Evolutionary conservation across 148 eudicot genomes (phyloP), one percentile per base, ranked within the genome.

Genomic region (Beta vulgaris): DNA sequence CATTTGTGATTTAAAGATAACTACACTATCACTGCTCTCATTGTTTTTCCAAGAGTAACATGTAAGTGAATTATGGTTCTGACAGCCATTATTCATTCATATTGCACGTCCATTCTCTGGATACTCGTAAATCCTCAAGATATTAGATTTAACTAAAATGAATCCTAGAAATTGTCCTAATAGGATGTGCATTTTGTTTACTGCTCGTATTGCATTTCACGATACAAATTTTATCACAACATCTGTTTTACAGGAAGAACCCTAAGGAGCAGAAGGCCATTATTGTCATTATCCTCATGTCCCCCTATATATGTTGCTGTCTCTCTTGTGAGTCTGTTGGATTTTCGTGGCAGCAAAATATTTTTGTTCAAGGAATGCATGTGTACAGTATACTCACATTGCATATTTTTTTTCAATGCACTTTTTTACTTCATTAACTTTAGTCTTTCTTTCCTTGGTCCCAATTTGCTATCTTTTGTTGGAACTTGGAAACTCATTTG

Each of bases 221-320:
- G 0, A 34, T 86, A 59, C 94, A 87, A 75, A 94, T 93, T 65
- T 18, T 93, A 37, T 87, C 94, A 6, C 97, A 93, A 48, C 98
- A 93, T 88, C 80, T 89, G 26, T 93, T 89, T 71, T 86, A 84
- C 83, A 91, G 98, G 98, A 93, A 93, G 78, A 86, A 87, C 76
- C 97, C 98, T 2, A 89, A 88, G 87, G 94, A 93, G 85, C 98
- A 93, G 74, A 91, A 86, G 80, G 92, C 97, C 44, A 93, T 93
- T 53, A 65, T 91, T 55, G 77, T 93, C 53, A 93, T 93, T 70
- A 87, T 93, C 69, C 87, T 91, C 51, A 88, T 91, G 91, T 88
- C 98, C 64, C 97, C 98, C 34, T n/a, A 71, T 94, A 34, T 92
- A 87, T 79, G 96, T 97, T 68, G 60, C 81, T 73, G 84, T 77